Base-by-base conservation (phyloP, 2,329 filamentous ascomycete species). In the Setomelanomma holmii region DNA sequence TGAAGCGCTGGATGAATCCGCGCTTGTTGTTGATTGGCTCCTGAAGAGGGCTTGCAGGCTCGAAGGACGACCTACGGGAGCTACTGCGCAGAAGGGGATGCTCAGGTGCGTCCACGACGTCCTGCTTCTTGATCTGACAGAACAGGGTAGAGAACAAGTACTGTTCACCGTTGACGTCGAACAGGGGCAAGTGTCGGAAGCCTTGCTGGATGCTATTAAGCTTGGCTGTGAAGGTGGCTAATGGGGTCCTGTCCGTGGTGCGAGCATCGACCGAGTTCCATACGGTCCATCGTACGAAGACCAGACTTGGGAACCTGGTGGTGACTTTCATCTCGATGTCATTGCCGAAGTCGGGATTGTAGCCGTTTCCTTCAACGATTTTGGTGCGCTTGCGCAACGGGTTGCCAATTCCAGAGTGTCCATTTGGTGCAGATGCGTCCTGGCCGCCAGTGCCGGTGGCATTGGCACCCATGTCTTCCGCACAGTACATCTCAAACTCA, bases 71-170 rank as follows among this genome's bases (percentile, higher is more conserved):
- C 19, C 59, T 61, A 34, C 62, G 63, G 20, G 67, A 71, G 30
- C 61, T 53, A 38, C 49, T 55, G 34, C 56, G 56, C 23, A 61
- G 56, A 12, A 60, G 40, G 5, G 58, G 49, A 43, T 60, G 51
- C 48, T 72, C 64, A 20, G 66, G 63, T 12, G 80, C 75, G 27
- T 79, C 72, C 21, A 81, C 64, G 19, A 79, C 75, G 5, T 82
- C 78, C 54, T 84, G 79, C 60, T 86, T 89, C 62, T 87, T 87
- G 76, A 98, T 90, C 67, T 88, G 88, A 79, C 93, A 96, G 75
- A 98, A 96, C 14, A 99, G 81, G 10, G 92, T 96, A 2, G 95
- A 96, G 76, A 97, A 97, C 38, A 97, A 83, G 72, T 96, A 98
- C 65, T 93, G 91, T 65, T 97, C 93, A 55, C 93, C 95, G 58